These are phyloP conservation scores for Arachnopeziza araneosa DNA, from an alignment of 2,329 filamentous ascomycete genomes.

Conservation along the genomic window DNA sequence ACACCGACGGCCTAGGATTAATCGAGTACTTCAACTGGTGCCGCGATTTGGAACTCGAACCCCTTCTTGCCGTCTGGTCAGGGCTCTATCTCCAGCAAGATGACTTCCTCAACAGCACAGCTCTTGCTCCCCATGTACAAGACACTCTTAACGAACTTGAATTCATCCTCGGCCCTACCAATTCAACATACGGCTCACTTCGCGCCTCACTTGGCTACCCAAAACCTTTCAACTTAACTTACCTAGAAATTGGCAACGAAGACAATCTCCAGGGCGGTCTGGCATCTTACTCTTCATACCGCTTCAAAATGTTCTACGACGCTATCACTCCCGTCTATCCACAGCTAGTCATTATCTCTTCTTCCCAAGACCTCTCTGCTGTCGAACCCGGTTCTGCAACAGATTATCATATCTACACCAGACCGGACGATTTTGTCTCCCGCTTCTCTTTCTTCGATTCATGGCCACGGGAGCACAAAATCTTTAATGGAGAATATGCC, in stretches of 20 bases:
- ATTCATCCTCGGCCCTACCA: slow-evolving; percentile 41
- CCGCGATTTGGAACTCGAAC: slow-evolving; percentile 40
- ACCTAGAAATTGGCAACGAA: slow-evolving; percentile 37
- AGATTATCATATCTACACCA: slow-evolving; percentile 24
- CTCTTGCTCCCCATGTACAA: slow-evolving; percentile 40
- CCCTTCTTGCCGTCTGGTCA: slow-evolving; percentile 43
- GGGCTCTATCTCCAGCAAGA: slow-evolving; percentile 36
- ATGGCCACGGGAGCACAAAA: slow-evolving; percentile 12
- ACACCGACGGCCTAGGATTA: slow-evolving; percentile 44
- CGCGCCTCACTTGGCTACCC: slow-evolving; percentile 44
- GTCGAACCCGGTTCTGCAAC: slow-evolving; percentile 8
- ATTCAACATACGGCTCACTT: slow-evolving; percentile 39
- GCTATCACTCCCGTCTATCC: slow-evolving; percentile 37
- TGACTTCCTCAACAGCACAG: slow-evolving; percentile 36
- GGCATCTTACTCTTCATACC: slow-evolving; percentile 31
- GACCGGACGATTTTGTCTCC: slow-evolving; percentile 21
- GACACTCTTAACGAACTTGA: slow-evolving; percentile 46
- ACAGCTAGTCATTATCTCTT: slow-evolving; percentile 38
- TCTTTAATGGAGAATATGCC: slow-evolving; percentile 27
- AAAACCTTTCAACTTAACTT: slow-evolving; percentile 44
- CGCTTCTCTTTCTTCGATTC: slow-evolving; percentile 22
- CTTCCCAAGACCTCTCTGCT: slow-evolving; percentile 17
- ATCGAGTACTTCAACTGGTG: slow-evolving; percentile 46
- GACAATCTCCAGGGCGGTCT: slow-evolving; percentile 41
- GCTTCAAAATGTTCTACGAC: slow-evolving; percentile 43